phyloP scores from a whole-genome alignment of 2,329 filamentous ascomycete species.

The Aspergillus neoniger region DNA sequence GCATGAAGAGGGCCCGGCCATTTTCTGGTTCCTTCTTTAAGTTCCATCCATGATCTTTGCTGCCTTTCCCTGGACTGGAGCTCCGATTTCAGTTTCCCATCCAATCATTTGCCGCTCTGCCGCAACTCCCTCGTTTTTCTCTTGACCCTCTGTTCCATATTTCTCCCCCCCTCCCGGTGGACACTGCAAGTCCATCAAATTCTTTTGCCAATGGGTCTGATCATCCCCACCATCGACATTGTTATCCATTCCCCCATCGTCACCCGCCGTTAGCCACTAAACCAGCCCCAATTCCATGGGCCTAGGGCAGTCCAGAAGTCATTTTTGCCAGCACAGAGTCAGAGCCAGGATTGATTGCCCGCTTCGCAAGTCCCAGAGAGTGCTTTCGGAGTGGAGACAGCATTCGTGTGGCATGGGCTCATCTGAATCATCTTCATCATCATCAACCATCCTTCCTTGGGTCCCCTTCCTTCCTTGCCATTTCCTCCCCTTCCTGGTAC shows the following conservation, averaged over 20 bases:
- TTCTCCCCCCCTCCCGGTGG: background rate
- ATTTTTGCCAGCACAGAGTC: slow-evolving; percentile 7
- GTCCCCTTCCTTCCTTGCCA: slow-evolving; percentile 16
- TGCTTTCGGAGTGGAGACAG: slow-evolving; percentile 13
- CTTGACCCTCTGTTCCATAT: background rate
- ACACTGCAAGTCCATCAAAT: slow-evolving; percentile 6
- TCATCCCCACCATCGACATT: slow-evolving; percentile 21
- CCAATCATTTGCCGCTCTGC: slow-evolving; percentile 12
- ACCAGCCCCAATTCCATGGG: slow-evolving; percentile 6
- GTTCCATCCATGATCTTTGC: slow-evolving; percentile 9
- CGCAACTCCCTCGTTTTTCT: background rate
- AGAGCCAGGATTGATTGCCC: slow-evolving; percentile 12
- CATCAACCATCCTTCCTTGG: slow-evolving; percentile 4
- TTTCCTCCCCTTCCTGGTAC: slow-evolving; percentile 16
- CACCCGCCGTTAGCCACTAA: slow-evolving; percentile 2
- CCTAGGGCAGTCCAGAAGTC: slow-evolving; percentile 2
- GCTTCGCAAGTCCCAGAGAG: background rate
- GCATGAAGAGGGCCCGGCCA: no score
- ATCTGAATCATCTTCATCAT: slow-evolving; percentile 21
- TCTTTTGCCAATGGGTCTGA: slow-evolving; percentile 17
- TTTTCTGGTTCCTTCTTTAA: slow-evolving; percentile 15
- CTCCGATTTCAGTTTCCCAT: slow-evolving; percentile 10
- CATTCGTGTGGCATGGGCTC: slow-evolving; percentile 20
- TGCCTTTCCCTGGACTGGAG: slow-evolving; percentile 9
- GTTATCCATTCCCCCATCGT: slow-evolving; percentile 6